phyloP scores from a whole-genome alignment of 2,329 filamentous ascomycete species.

The Hypomyces rosellus region DNA sequence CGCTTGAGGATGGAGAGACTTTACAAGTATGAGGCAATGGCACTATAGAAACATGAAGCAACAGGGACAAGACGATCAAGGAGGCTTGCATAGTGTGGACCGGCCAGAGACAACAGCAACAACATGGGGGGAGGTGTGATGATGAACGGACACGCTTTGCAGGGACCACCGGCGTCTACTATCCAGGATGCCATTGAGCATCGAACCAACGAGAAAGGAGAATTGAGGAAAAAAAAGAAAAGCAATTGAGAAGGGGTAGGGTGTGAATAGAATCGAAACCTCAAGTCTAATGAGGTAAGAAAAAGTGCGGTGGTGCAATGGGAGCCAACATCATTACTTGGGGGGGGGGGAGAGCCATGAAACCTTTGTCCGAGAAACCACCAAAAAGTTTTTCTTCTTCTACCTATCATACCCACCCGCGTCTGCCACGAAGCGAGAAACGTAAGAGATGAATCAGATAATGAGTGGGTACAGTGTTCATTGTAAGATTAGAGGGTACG shows the following conservation, averaged over 20 bases:
- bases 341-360: conserved; percentile 1
- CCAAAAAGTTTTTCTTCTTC: conserved; percentile 2
- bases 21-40: conserved; percentile 28
- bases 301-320: conserved; percentile 9
- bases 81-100: conserved; percentile 30
- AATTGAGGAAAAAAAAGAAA: conserved; percentile 7
- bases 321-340: neutral
- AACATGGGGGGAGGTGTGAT: conserved; percentile 16
- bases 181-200: conserved; percentile 5
- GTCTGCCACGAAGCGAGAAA: conserved; percentile 7
- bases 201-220: conserved; percentile 11
- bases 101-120: conserved; percentile 17
- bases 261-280: conserved; percentile 16
- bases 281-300: conserved; percentile 7
- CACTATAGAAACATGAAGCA: conserved; percentile 19
- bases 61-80: conserved; percentile 27
- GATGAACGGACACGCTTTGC: conserved; percentile 15
- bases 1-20: conserved; percentile 30
- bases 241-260: conserved; percentile 14
- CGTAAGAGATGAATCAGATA: neutral
- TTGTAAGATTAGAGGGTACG: conserved; percentile 7
- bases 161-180: neutral
- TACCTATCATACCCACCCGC: neutral
- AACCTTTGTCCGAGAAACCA: conserved; percentile 4
- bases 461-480: conserved; percentile 4